A percentile compares a stretch with the other conserved stretches of the same genome.
Conservation (phyloP, 768 basidiomycete genomes). For the Trametes villosa region DNA sequence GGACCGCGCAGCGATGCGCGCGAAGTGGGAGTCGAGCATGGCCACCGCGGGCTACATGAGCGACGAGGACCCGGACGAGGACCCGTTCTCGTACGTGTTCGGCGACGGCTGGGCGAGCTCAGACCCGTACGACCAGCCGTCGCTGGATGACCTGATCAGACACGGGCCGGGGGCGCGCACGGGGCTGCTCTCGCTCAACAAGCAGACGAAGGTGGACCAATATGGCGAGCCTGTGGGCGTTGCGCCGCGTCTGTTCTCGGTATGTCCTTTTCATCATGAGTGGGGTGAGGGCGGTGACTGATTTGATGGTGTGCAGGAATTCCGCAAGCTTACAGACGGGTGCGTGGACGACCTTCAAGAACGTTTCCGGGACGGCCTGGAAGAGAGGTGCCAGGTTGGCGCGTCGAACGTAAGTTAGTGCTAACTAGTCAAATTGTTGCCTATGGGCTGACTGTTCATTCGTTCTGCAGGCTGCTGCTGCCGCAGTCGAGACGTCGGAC, state of each 20-base stretch:
- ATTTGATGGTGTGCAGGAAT: constrained; percentile 44
- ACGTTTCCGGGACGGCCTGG: constrained; percentile 56
- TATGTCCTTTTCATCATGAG: not conserved
- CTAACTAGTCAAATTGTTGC: not conserved
- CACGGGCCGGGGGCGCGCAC: constrained; percentile 16
- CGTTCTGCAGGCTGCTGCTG: constrained; percentile 40
- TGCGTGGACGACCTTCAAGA: constrained; percentile 52
- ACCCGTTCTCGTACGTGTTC: constrained; percentile 22
- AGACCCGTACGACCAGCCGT: constrained; percentile 33
- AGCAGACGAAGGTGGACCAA: constrained; percentile 45
- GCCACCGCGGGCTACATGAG: constrained; percentile 27
- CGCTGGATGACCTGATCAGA: constrained; percentile 37
- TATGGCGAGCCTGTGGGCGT: constrained; percentile 50
- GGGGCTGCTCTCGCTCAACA: constrained; percentile 42
- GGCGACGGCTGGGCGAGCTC: constrained; percentile 19
- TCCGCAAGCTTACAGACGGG: constrained; percentile 47
- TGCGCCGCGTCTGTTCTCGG: constrained; percentile 49
- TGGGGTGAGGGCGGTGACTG: not conserved
- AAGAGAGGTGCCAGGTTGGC: constrained; percentile 59
- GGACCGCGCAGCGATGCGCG: constrained; percentile 55
- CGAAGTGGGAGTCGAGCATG: constrained; percentile 54
- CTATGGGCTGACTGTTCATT: not conserved
- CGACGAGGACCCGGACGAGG: constrained; percentile 32
- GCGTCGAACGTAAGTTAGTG: constrained; percentile 49
- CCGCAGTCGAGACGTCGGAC: constrained; percentile 52